These are phyloP conservation scores for Entomortierella parvispora DNA, from an alignment of 192 early-diverging fungal species.

Conservation along the genomic window DNA sequence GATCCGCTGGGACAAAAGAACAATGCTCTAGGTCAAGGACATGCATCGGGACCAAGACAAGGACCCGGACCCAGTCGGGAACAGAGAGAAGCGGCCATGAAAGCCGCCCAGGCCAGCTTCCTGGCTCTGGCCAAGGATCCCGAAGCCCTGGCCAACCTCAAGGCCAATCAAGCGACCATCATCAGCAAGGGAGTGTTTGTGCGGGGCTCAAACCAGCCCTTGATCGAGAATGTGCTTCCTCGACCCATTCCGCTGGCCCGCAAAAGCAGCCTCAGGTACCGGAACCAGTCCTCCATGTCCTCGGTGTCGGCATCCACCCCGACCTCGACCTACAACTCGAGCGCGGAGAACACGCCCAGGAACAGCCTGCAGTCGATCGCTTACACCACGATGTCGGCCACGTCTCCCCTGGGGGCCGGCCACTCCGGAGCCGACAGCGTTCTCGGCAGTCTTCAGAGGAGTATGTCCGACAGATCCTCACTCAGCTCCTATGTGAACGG, in stretches of 20 bases:
- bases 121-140: conserved; percentile 36
- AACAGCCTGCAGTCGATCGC: too few species aligned
- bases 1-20: conserved; percentile 27
- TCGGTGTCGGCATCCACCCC: background rate
- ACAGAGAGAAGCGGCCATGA: conserved; percentile 34
- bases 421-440: background rate
- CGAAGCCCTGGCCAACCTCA: conserved; percentile 21
- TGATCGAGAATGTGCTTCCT: conserved; percentile 1
- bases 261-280: conserved; percentile 18
- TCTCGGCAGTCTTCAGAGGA: conserved; percentile 20
- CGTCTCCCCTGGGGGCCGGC: too few species aligned
- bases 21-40: conserved; percentile 25
- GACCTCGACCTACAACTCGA: background rate
- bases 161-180: conserved; percentile 13
- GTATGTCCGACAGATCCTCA: conserved; percentile 26
- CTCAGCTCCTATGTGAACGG: background rate
- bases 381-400: too few species aligned
- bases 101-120: conserved; percentile 30
- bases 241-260: conserved; percentile 1
- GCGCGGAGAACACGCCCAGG: too few species aligned
- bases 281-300: too few species aligned
- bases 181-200: conserved; percentile 32
- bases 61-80: conserved; percentile 32
- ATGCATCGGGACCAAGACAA: background rate
- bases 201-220: conserved; percentile 10